Percentiles rank a stretch among this genome's conserved stretches.
These are phyloP conservation scores for Spergularia bocconei DNA, from an alignment of 148 eudicot genomes.

Conservation along the genomic window DNA sequence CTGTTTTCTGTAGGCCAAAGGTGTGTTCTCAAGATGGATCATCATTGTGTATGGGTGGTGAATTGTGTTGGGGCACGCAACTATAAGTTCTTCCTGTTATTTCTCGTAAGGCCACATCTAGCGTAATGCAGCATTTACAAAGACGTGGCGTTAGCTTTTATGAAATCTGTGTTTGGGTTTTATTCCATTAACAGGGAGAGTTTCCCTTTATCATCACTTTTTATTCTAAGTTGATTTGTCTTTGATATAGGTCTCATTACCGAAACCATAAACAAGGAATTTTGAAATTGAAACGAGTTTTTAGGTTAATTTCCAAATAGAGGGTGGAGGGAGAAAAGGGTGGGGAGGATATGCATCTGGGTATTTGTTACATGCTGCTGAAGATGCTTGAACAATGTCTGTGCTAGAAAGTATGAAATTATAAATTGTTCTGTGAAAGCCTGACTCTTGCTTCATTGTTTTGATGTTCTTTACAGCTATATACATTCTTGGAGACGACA, in stretches of 20 bases:
- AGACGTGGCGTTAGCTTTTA: neutral
- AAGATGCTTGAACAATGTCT: neutral
- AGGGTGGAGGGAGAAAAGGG: too few species aligned
- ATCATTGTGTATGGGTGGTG: conserved; percentile 97
- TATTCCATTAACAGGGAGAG: neutral
- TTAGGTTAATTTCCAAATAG: too few species aligned
- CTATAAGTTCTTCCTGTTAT: conserved; percentile 86
- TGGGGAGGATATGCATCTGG: neutral
- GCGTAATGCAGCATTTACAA: neutral
- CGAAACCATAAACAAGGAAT: too few species aligned
- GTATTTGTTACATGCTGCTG: neutral
- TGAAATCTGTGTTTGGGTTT: neutral
- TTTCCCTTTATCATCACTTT: too few species aligned
- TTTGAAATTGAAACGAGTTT: too few species aligned
- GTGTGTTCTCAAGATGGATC: conserved; percentile 97
- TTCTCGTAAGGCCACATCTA: conserved; percentile 53
- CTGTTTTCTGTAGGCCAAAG: conserved; percentile 67
- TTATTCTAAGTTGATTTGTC: too few species aligned
- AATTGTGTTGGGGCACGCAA: conserved; percentile 95
- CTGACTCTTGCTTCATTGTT: conserved; percentile 1
- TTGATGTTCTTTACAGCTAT: conserved; percentile 44
- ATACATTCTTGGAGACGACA: conserved; percentile 73
- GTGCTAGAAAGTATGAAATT: neutral
- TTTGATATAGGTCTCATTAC: too few species aligned
- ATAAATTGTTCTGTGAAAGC: neutral